Conservation (phyloP, 306 rosid species). For the Astragalus membranaceus region DNA sequence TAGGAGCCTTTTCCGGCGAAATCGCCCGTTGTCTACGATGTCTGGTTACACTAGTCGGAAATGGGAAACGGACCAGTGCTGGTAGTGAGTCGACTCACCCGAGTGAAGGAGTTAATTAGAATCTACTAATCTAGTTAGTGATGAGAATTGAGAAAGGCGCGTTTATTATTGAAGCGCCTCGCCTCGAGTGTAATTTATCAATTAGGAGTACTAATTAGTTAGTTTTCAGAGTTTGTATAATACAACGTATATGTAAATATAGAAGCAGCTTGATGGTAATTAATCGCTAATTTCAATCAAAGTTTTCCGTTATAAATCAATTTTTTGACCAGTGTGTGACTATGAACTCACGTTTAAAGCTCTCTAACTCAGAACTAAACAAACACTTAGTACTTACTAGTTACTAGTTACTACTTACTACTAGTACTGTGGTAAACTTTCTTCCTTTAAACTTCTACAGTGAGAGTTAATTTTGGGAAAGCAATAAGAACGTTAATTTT, state of each 20-base stretch:
- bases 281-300: not conserved
- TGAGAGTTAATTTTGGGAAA: not conserved
- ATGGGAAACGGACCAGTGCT: slow-evolving; percentile 99
- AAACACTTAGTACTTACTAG: not conserved
- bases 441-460: not conserved
- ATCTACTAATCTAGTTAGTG: not conserved
- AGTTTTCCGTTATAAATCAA: too few species aligned
- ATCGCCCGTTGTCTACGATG: slow-evolving; percentile 45
- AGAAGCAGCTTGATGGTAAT: not conserved
- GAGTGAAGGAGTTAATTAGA: not conserved
- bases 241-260: not conserved
- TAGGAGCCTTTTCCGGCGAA: slow-evolving; percentile 34
- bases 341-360: too few species aligned
- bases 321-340: too few species aligned
- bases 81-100: slow-evolving; percentile 56
- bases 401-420: too few species aligned
- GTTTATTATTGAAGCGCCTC: slow-evolving; percentile 22
- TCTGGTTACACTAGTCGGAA: slow-evolving; percentile 61
- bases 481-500: not conserved
- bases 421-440: not conserved
- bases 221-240: not conserved
- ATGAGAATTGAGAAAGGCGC: slow-evolving; percentile 17
- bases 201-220: slow-evolving; percentile 2
- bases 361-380: not conserved
- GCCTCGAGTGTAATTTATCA: not conserved